phyloP scores from a whole-genome alignment of 768 basidiomycete species.

The Paxillus ammoniavirescens region DNA sequence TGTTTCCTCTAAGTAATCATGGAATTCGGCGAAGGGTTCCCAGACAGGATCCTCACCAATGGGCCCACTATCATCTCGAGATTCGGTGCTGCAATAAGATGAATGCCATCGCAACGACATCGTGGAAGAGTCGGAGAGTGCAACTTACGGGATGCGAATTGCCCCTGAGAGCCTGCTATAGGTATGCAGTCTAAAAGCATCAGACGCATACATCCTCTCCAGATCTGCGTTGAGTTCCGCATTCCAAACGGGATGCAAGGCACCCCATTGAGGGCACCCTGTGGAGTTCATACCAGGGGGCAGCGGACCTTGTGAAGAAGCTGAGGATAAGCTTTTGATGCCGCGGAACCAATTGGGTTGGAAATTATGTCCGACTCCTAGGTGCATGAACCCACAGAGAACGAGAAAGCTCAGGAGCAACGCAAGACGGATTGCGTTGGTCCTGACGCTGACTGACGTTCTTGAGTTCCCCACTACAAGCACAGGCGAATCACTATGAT shows the following conservation, averaged over 20 bases:
- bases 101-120: background rate
- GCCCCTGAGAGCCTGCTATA: slow-evolving; percentile 34
- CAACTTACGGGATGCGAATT: slow-evolving; percentile 36
- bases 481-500: background rate
- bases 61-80: slow-evolving; percentile 42
- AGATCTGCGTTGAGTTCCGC: slow-evolving; percentile 27
- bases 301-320: background rate
- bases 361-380: background rate
- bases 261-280: slow-evolving; percentile 31
- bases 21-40: slow-evolving; percentile 11
- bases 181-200: slow-evolving; percentile 31
- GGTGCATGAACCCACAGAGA: background rate
- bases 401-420: background rate
- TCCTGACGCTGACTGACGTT: background rate
- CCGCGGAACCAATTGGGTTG: background rate
- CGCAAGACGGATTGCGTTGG: background rate
- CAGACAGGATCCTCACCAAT: slow-evolving; percentile 43
- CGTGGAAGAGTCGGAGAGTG: background rate
- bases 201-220: slow-evolving; percentile 25
- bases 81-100: slow-evolving; percentile 38
- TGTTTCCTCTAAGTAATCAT: slow-evolving; percentile 26
- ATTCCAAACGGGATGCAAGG: slow-evolving; percentile 27
- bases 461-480: background rate
- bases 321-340: background rate
- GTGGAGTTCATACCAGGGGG: slow-evolving; percentile 4